A percentile compares a stretch with the other conserved stretches of the same genome.
phyloP scores from a whole-genome alignment of 2,329 filamentous ascomycete genomes.

The Ceratocystis variospora region DNA sequence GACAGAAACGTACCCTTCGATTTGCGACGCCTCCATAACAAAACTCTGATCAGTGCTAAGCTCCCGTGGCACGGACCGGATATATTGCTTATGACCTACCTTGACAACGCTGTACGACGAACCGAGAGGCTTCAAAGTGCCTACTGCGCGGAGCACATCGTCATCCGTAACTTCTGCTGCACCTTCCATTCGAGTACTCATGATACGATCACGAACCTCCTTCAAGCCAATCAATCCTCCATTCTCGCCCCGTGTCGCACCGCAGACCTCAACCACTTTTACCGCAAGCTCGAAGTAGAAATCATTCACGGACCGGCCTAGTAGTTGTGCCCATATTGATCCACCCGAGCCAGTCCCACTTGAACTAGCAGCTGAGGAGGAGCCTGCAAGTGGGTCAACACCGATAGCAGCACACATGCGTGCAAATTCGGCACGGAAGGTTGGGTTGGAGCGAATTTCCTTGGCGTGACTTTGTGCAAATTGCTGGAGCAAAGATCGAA shows the following conservation, averaged over 20 bases:
- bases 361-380: constrained; percentile 23
- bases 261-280: constrained; percentile 85
- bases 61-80: constrained; percentile 87
- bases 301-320: constrained; percentile 86
- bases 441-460: constrained; percentile 89
- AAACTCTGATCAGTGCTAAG: constrained; percentile 87
- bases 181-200: constrained; percentile 59
- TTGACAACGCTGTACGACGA: constrained; percentile 74
- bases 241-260: constrained; percentile 75
- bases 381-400: constrained; percentile 70
- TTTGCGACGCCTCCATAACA: constrained; percentile 79
- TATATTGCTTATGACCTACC: constrained; percentile 74
- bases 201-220: constrained; percentile 66
- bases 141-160: constrained; percentile 79
- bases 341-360: constrained; percentile 37
- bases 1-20: constrained; percentile 79
- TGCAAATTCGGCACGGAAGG: constrained; percentile 91
- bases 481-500: constrained; percentile 86
- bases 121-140: constrained; percentile 72
- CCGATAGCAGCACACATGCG: constrained; percentile 97
- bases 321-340: constrained; percentile 83
- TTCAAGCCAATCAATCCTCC: constrained; percentile 76
- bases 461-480: constrained; percentile 90
- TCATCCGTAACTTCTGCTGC: constrained; percentile 76
- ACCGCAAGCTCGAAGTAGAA: constrained; percentile 98